A percentile compares a stretch with the other conserved stretches of the same genome.
phyloP scores from a whole-genome alignment of 805 yeast genomes.

The Suhomyces kilbournensis region DNA sequence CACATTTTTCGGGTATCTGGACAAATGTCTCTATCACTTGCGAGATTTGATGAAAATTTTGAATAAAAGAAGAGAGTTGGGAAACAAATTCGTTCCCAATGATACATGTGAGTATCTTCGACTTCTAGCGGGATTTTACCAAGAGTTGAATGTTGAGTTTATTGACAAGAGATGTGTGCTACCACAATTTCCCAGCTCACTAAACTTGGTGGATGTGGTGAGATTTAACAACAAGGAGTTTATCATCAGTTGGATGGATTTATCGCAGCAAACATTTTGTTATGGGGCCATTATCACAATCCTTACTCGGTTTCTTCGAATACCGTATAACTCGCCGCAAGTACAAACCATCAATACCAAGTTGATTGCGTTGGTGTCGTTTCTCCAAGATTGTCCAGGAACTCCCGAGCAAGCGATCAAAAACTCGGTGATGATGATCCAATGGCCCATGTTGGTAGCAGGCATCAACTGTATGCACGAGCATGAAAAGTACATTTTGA shows the following conservation, averaged over 20 bases:
- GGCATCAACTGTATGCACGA: conserved; percentile 15
- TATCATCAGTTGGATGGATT: conserved; percentile 19
- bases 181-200: conserved; percentile 2
- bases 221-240: conserved; percentile 2
- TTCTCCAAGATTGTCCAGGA: conserved; percentile 6
- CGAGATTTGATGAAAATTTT: conserved; percentile 40
- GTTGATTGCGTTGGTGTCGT: conserved; percentile 10
- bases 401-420: conserved; percentile 6
- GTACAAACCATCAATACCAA: conserved; percentile 12
- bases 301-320: conserved; percentile 13
- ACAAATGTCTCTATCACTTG: conserved; percentile 30
- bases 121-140: conserved; percentile 16
- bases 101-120: conserved; percentile 22
- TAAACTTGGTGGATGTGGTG: conserved; percentile 12
- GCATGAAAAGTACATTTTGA: conserved; percentile 10
- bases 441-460: conserved; percentile 23
- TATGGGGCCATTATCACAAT: conserved; percentile 15
- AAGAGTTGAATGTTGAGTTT: conserved; percentile 10
- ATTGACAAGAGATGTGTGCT: conserved; percentile 7
- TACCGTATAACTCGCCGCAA: conserved; percentile 15
- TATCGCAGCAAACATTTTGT: conserved; percentile 16
- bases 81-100: conserved; percentile 7
- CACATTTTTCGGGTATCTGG: conserved; percentile 47
- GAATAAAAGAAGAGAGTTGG: conserved; percentile 18
- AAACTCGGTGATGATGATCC: conserved; percentile 19